Base-by-base conservation (phyloP, 1,284 basidiomycete species). In the Bjerkandera adusta region DNA sequence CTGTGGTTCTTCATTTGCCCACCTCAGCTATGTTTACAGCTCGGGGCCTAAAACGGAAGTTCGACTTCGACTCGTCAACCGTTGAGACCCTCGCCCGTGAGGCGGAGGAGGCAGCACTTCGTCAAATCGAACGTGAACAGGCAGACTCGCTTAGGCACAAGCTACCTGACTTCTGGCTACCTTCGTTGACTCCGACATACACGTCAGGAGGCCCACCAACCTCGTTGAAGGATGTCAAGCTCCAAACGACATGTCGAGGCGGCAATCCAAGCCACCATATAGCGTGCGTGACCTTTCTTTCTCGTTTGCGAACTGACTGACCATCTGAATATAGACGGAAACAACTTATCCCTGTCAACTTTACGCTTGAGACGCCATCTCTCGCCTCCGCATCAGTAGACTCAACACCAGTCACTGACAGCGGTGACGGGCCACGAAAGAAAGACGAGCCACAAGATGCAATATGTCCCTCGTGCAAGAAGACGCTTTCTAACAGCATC, bases 111-210 rank as follows among this genome's bases (percentile, higher is more conserved):
- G 83, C 81, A 15, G 94, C 94, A 0, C 68, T 93, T 40, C 77
- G 75, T 24, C 71, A 83, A 56, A 91, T 97, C 34, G 90, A 93
- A 61, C 75, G 75, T 21, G 94, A 97, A 64, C 89, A 92, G 60
- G 83, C 84, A 0, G 91, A 92, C 51, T 77, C 85, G 3, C 70
- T 95, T 43, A 88, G 86, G 50, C 78, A 82, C 48, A 96, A 96
- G 64, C 76, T 97, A 5, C 92, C 94, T 0, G 92, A 95, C 57
- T 98, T 96, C 63, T 97, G 94, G 94, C 73, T 97, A 36, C 93
- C 89, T 15, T 90, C 83, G 0, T 68, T 96, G 27, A 92, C 93
- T 0, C 93, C 94, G 0, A 89, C 87, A 2, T 85, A 86, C 57
- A 68, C 79, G 0, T 78, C 77, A 4, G 72, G 57, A 22, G 83